Evolutionary conservation across 2,329 filamentous ascomycete species (phyloP), one percentile per base, ranked within the genome.

Genomic region (Colletotrichum cereale): DNA sequence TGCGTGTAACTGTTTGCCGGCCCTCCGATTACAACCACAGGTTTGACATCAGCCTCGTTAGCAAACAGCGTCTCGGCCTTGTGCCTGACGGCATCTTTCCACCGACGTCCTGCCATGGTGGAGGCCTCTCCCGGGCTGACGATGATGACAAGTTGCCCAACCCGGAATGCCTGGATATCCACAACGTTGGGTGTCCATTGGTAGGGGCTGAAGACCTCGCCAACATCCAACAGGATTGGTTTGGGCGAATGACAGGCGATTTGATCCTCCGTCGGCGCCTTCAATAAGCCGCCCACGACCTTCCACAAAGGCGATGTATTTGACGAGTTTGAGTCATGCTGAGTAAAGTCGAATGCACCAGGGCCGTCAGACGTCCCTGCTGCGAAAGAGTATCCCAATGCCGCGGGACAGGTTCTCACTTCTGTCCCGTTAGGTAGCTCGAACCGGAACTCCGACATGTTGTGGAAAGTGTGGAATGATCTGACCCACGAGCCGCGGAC

Each of bases 301-400:
- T 87, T 86, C 95, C 95, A 98, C 21, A 97, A 80, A 0, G 93
- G 93, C 74, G 93, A 95, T 29, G 85, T 83, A 71, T 91, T 88
- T 0, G 94, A 92, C 5, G 86, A 83, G 34, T 91, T 91, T 0
- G 91, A 91, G 77, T 93, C 90, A 74, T 91, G 93, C 80, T 98
- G 95, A 21, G 93, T 95, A 79, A 97, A 97, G 82, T 97, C 95
- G 76, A 97, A 96, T 0, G 89, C 90, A 2, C 95, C 95, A 0
- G 95, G 95, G 0, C 95, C 93, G 77, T 98, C 95, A 0, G 93
- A 93, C 0, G 95, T 98, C 26, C 95, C 95, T 4, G 93, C 95
- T 0, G 95, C 95, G 78, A 98, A 98, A 0, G 93, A 94, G 79
- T 96, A 96, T 3, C 95, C 95, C 66, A 98, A 84, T 0, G 94